Base-by-base conservation (phyloP, 169 alveolate species). In the Eimeria tenella region DNA sequence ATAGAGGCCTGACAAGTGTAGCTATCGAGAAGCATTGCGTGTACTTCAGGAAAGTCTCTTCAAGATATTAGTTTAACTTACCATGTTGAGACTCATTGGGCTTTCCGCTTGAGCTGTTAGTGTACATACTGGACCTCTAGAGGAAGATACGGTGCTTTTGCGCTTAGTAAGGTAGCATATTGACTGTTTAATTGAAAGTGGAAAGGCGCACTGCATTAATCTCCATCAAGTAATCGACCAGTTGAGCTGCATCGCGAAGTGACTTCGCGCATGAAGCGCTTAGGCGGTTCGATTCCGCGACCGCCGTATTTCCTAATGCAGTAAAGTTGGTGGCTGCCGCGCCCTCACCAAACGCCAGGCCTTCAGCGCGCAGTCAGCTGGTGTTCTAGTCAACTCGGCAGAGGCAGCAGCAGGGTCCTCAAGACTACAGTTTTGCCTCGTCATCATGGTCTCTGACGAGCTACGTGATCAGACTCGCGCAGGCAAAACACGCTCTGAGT, bases 121-220 rank as follows among this genome's bases (percentile, higher is more conserved):
- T 31, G 42, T 31, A 31, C 42, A 31, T 31, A 31, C 42, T 31
- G 42, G 42, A 0, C 42, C 42, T 31, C 42, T 31, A 31, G 42
- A 31, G 42, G 42, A 31, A 31, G 42, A 31, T 31, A 31, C 2
- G 2, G 42, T 31, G 2, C 42, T 31, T 31, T 31, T 31, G 42
- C 42, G 42, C 2, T 31, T 31, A 31, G 42, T 31, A 31, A 31
- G 42, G 42, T 2, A 31, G 42, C 42, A 31, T 31, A 31, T 31
- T 31, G 42, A 31, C 42, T 31, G 42, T 31, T 31, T 31, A 31
- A 31, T 31, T 31, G 42, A 31, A 31, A 31, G 10, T 56, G 53
- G 75, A 56, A 42, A 82, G 90, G 74, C 90, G 90, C 68, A 55
- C 68, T 23, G n/a, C 74, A n/a, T 82, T 49, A 7, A 56, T 74